Percentiles rank a stretch among this genome's conserved stretches.
These are phyloP conservation scores for Leccinum subtestaceum DNA, from an alignment of 768 basidiomycete genomes.

Conservation along the genomic window DNA sequence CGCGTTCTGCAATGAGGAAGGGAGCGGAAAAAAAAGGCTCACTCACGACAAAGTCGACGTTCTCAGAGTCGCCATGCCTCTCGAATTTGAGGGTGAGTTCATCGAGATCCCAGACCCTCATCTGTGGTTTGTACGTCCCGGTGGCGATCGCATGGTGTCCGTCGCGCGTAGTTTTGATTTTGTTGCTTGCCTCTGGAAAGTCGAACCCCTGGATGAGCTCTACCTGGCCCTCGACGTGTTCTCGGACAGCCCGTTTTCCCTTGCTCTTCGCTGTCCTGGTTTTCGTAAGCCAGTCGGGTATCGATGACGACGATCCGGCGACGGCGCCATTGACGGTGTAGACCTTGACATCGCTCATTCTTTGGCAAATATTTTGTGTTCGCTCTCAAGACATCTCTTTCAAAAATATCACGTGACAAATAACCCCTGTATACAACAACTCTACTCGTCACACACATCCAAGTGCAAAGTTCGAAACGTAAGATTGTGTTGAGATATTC, in stretches of 20 bases:
- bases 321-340: conserved; percentile 96
- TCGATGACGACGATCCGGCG: conserved; percentile 80
- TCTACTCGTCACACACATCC: not conserved
- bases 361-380: not conserved
- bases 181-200: conserved; percentile 94
- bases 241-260: conserved; percentile 60
- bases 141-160: conserved; percentile 93
- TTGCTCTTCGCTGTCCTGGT: conserved; percentile 56
- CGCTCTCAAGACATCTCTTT: not conserved
- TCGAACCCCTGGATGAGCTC: conserved; percentile 96
- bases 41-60: conserved; percentile 97
- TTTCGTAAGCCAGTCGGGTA: conserved; percentile 91
- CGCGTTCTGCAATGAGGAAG: not conserved
- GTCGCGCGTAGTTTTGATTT: conserved; percentile 85
- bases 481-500: conserved; percentile 18
- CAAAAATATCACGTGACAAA: conserved; percentile 19
- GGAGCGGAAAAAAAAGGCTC: conserved; percentile 32
- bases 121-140: conserved; percentile 97
- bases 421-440: conserved; percentile 4
- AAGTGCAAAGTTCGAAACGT: not conserved
- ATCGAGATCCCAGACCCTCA: conserved; percentile 92
- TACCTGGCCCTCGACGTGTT: conserved; percentile 79
- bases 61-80: conserved; percentile 93
- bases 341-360: conserved; percentile 60
- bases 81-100: conserved; percentile 94